Base-by-base conservation (phyloP, 345 rosid genomes). In the Durio zibethinus region DNA sequence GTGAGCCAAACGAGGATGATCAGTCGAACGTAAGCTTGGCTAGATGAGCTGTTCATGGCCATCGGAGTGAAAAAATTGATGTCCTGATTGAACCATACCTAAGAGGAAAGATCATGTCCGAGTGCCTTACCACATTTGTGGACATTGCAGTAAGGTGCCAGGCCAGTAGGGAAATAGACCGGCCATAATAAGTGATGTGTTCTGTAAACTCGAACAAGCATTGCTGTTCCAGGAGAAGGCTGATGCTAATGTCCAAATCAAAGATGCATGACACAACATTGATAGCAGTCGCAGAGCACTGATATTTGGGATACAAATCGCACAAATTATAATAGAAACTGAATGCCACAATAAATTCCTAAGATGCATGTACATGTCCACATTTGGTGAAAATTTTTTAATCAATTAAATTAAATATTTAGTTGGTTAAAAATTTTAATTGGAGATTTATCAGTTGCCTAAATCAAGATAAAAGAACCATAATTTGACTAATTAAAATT, bases 1-100 rank as follows among this genome's bases (percentile, higher is more conserved):
- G n/a, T 42, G 72, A 20, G 20, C 31, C 52, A 66, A 12, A 66
- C 3, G 72, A 42, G 72, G 72, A 66, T n/a, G 73, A 69, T 36
- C 68, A 16, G 43, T 16, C 68, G 4, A 45, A 69, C 0, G 73
- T 45, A 10, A 69, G 73, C 73, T 45, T 69, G 57, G 73, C 52
- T 14, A 27, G 20, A 10, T 69, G 73, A 56, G 73, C 56, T 25
- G 12, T 43, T 25, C 20, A 25, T 23, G 25, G 57, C 35, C 27
- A 69, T 25, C 21, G 20, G 45, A 45, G 5, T 4, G 14, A n/a
- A 15, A 45, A 4, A 27, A 23, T 45, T 45, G 73, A 69, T 45
- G 6, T 21, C 9, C 29, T 69, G 54, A 25, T 69, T 15, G 73
- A 69, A 63, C 68, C 68, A 35, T 16, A 35, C 68, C 43, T 66